Base-by-base conservation (phyloP, 306 rosid genomes). In the Sicyos baderoa region DNA sequence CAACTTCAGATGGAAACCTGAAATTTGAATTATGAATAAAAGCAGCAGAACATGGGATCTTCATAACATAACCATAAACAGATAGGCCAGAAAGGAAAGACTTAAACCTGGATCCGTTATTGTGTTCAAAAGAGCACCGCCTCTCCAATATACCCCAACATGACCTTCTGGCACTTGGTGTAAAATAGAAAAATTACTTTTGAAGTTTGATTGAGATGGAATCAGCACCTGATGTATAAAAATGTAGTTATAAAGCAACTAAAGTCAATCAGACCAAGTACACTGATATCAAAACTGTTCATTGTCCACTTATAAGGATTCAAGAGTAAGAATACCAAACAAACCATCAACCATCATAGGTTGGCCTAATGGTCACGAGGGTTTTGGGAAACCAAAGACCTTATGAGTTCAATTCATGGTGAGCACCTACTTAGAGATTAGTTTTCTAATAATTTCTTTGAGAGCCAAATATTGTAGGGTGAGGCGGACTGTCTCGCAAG, bases 91-190 rank as follows among this genome's bases (percentile, higher is more conserved):
- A 21, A 71, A 40, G 60, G 27, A 49, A 40, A 22, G 56, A 21
- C 21, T 44, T 67, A 7, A 23, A 93, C 98, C 97, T 84, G 98
- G 98, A 64, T 85, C 82, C 4, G 98, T 83, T 64, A 89, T 85
- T 13, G 80, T 78, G 35, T 88, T 81, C 72, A 93, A 66, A 82
- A 93, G 98, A 60, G 98, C 97, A 49, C 98, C 98, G 71, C 98
- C 97, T 79, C 86, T 85, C 98, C 98, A 93, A 75, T 93, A 93
- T 57, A 79, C 98, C 47, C 98, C 97, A 6, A 89, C 98, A 74
- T 93, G 96, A 37, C 98, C 98, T 81, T 93, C 98, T 0, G 96
- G 98, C 57, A 93, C 97, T 88, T 93, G 98, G 84, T 93, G 98
- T 79, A 93, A 40, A 76, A 89, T 47, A 29, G 97, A 72, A 23